Base-by-base conservation (phyloP, 345 rosid species). In the Camelina laxa region DNA sequence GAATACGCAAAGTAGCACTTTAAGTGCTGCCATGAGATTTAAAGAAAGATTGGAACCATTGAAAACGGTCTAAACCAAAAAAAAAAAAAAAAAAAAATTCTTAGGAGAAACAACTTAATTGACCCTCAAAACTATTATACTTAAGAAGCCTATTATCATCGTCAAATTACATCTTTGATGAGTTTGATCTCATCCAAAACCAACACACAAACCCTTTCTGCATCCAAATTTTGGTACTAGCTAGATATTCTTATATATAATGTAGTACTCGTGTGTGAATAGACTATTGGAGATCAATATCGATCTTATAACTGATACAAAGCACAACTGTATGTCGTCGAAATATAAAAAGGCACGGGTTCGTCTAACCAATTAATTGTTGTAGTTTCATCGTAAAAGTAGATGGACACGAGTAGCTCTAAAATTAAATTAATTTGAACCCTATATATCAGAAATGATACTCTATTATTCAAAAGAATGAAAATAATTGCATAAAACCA, bases 401-500 rank as follows among this genome's bases (percentile, higher is more conserved):
- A 30, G 31, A 69, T 58, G 55, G 64, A 27, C 42, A n/a, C n/a
- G n/a, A 27, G 30, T 70, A 71, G 9, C 10, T 70, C 33, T 6
- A 0, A 27, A 54, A 63, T 42, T 44, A 42, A 20, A 2, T 4
- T 47, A 1, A 42, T 17, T 17, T 67, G 24, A 9, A 38, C 39
- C 62, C 63, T 51, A 12, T 33, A 48, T 51, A 12, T 44, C 48
- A 60, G 61, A 68, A 68, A 20, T 22, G 13, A 33, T 21, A 70
- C 53, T 61, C 45, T 31, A 61, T 69, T 69, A 61, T 62, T 60
- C 4, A 8, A 8, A 50, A 42, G 35, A 54, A 55, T 6, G 22
- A 12, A 62, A 55, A 47, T 55, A 55, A 63, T 64, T 44, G 67
- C 24, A 22, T 12, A 63, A 31, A 45, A 11, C 70, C 24, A 76